phyloP scores from a whole-genome alignment of 768 basidiomycete species.

The Naganishia randhawae region DNA sequence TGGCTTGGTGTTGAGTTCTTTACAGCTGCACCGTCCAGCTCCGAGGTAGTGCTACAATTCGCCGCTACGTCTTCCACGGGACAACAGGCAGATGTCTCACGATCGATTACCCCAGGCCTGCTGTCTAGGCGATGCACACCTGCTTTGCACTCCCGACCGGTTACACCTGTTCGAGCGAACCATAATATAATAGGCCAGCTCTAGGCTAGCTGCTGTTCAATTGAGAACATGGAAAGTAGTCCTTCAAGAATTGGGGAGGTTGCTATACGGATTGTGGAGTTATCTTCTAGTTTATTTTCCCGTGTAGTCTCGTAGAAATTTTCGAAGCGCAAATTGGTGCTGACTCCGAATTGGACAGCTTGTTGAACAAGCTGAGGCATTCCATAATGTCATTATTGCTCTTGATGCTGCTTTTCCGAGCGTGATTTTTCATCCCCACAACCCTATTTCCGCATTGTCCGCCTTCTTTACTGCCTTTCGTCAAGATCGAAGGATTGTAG shows the following conservation, averaged over 20 bases:
- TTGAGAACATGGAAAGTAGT: no score
- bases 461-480: no score
- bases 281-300: not conserved
- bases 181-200: no score
- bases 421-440: not conserved
- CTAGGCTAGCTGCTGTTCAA: no score
- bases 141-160: not conserved
- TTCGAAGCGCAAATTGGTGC: not conserved
- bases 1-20: not conserved
- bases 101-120: not conserved
- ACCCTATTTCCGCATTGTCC: not conserved
- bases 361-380: no score
- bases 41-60: no score
- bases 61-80: no score
- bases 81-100: no score
- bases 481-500: no score
- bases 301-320: not conserved
- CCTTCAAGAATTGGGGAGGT: no score
- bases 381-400: not conserved
- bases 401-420: not conserved
- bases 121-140: not conserved
- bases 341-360: no score
- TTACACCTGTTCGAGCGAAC: not conserved
- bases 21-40: not conserved
- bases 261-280: no score